Conservation (phyloP, 352 stramenopile genomes). For the Phytophthora cryptogea region DNA sequence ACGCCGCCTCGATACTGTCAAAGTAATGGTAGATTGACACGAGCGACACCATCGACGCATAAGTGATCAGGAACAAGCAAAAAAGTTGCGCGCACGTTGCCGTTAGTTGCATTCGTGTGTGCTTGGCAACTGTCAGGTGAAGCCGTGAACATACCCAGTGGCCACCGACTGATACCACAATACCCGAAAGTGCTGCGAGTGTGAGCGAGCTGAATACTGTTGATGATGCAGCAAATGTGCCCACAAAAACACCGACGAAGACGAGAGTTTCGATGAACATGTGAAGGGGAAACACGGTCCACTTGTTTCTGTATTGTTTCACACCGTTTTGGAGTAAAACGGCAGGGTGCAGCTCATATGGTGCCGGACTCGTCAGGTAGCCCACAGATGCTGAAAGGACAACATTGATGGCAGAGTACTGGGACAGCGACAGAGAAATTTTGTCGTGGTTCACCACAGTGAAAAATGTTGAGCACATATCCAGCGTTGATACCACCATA, state of each 20-base stretch:
- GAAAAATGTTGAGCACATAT: conserved; percentile 68
- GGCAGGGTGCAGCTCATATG: conserved; percentile 63
- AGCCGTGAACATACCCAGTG: conserved; percentile 71
- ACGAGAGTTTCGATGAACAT: conserved; percentile 74
- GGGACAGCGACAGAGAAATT: conserved; percentile 60
- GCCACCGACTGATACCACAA: conserved; percentile 75
- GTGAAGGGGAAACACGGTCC: conserved; percentile 73
- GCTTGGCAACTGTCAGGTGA: conserved; percentile 57
- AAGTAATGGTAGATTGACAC: conserved; percentile 87
- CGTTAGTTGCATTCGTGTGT: conserved; percentile 62
- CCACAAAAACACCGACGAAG: conserved; percentile 75
- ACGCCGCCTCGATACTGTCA: conserved; percentile 84
- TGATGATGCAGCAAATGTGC: conserved; percentile 73
- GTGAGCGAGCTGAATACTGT: conserved; percentile 77
- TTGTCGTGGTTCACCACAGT: conserved; percentile 46
- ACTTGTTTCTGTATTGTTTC: conserved; percentile 75
- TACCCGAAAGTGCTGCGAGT: conserved; percentile 69
- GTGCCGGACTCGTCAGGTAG: conserved; percentile 69
- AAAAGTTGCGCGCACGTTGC: conserved; percentile 78
- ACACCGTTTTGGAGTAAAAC: conserved; percentile 55
- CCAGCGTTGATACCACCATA: conserved; percentile 67
- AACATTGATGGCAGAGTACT: conserved; percentile 77
- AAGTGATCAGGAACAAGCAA: conserved; percentile 73
- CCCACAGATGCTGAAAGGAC: conserved; percentile 64
- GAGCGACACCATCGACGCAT: conserved; percentile 68